These are phyloP conservation scores for Tanacetum coccineum DNA, from an alignment of 129 eudicot genomes.

Conservation along the genomic window DNA sequence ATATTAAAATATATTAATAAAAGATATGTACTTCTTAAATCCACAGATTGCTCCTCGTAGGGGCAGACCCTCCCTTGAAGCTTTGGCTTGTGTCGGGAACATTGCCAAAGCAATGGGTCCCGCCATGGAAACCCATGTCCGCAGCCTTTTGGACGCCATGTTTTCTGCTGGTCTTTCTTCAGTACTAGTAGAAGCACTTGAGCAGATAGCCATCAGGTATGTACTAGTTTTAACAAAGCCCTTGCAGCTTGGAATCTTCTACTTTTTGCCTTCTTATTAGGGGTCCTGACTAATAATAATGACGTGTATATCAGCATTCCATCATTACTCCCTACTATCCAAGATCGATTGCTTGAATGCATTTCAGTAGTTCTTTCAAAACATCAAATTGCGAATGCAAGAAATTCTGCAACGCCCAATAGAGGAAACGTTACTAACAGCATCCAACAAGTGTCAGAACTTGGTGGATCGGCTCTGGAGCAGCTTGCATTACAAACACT, in stretches of 20 bases:
- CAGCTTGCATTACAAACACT: conserved; percentile 97
- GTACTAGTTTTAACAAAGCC: not conserved
- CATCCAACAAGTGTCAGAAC: conserved; percentile 62
- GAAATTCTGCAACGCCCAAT: conserved; percentile 44
- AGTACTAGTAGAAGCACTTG: conserved; percentile 82
- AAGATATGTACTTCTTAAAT: conserved; percentile 13
- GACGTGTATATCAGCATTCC: conserved; percentile 62
- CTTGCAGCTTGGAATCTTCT: not conserved
- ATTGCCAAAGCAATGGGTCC: conserved; percentile 96
- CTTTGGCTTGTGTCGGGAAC: conserved; percentile 94
- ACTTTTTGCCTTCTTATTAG: conserved; percentile 10
- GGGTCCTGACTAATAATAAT: conserved; percentile 18
- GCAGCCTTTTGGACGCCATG: conserved; percentile 84
- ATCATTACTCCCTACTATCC: conserved; percentile 78
- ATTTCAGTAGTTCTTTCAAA: conserved; percentile 76
- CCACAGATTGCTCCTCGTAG: conserved; percentile 94
- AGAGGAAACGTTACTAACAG: conserved; percentile 42
- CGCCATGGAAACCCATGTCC: conserved; percentile 75
- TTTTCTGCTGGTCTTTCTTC: conserved; percentile 82
- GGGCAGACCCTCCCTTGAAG: conserved; percentile 93
- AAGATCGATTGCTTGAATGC: conserved; percentile 77
- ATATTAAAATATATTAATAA: not conserved
- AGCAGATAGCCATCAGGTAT: conserved; percentile 73
- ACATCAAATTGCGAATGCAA: conserved; percentile 53
- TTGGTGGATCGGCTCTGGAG: conserved; percentile 74